These are phyloP conservation scores for Amanita pseudoporphyria DNA, from an alignment of 768 basidiomycete genomes.

Conservation along the genomic window DNA sequence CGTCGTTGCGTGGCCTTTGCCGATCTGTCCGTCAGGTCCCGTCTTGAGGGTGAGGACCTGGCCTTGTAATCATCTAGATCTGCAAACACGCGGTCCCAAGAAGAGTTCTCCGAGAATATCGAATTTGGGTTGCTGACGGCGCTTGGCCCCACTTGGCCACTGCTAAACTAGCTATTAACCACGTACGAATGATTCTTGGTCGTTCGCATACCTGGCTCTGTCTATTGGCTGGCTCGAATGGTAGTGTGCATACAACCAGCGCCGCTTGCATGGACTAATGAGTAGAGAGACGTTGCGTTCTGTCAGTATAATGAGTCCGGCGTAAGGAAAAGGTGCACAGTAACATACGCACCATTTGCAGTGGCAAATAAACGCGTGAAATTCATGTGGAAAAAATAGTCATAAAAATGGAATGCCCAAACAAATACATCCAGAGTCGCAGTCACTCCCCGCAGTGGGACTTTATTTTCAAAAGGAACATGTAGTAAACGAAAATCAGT, in stretches of 20 bases:
- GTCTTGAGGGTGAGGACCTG: constrained; percentile 3
- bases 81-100: constrained; percentile 48
- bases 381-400: background rate
- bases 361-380: background rate
- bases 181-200: background rate
- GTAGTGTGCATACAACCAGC: background rate
- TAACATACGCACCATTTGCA: background rate
- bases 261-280: background rate
- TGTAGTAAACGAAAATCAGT: constrained; percentile 13
- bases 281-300: background rate
- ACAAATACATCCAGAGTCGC: too few relatives aligned
- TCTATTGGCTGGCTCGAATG: background rate
- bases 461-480: too few relatives aligned
- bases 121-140: constrained; percentile 13
- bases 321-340: background rate
- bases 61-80: constrained; percentile 23
- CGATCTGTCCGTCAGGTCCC: background rate
- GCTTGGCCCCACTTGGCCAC: background rate
- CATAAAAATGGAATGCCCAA: background rate
- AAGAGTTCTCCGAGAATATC: constrained; percentile 26
- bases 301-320: background rate
- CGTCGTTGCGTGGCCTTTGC: constrained; percentile 8
- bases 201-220: background rate
- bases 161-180: background rate
- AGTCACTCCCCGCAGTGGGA: too few relatives aligned